Base-by-base conservation (phyloP, 345 rosid genomes). In the Alliaria petiolata region DNA sequence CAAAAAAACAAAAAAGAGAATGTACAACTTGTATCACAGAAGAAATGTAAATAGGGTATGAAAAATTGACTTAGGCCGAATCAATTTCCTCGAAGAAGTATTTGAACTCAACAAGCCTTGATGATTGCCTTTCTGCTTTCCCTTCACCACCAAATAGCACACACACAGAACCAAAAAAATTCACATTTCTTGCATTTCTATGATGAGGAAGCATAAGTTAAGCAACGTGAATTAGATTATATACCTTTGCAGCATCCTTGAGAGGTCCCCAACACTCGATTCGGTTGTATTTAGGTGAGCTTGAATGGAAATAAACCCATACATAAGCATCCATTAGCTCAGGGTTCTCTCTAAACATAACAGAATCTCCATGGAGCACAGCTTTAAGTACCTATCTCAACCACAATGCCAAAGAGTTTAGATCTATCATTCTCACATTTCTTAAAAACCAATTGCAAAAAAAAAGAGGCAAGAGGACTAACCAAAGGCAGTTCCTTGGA, bases 401-500 rank as follows among this genome's bases (percentile, higher is more conserved):
- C 19, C 71, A 57, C 64, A 59, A 15, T 11, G 4, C 55, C 42
- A 51, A 15, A 46, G 43, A 35, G 13, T n/a, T 31, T 34, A 33
- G 31, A 63, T 44, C 38, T n/a, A 17, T 19, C 8, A 43, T 51
- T 75, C 43, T 42, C 20, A 5, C 35, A 56, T 47, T 28, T 8
- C 25, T 45, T 5, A 6, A 22, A 19, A 59, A 65, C 53, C 13
- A 16, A 35, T 14, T 4, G 0, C 5, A 5, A 8, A 30, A n/a
- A 0, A 1, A 8, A 42, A 38, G 36, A 42, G 60, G n/a, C n/a
- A n/a, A n/a, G 44, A 62, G 73, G 52, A 79, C 77, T 78, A 79
- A 93, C 97, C 92, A 93, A 72, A 77, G 96, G 97, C 78, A 89
- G 73, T 60, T 93, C 97, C 81, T 93, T 93, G 69, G 97, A 85